These are phyloP conservation scores for Geranomyces michiganensis DNA, from an alignment of 192 early-diverging fungal species.

Conservation along the genomic window DNA sequence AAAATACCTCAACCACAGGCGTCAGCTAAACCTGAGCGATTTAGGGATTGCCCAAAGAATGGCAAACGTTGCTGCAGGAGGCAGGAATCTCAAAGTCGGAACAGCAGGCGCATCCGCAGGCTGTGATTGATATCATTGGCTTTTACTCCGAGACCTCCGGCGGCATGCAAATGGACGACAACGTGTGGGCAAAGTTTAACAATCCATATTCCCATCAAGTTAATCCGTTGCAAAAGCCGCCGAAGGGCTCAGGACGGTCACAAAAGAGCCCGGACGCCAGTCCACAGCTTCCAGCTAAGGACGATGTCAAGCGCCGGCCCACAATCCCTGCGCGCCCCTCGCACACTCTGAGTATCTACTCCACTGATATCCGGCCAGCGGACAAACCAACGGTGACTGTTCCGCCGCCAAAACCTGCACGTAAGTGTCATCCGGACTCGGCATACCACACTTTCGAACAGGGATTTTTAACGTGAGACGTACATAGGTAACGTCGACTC, in stretches of 20 bases:
- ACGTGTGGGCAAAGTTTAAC: slow-evolving; percentile 45
- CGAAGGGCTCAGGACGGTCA: not conserved
- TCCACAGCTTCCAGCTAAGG: slow-evolving; percentile 19
- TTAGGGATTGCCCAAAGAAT: slow-evolving; percentile 91
- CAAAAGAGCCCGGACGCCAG: slow-evolving; percentile 23
- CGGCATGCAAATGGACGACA: slow-evolving; percentile 22
- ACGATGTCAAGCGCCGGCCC: slow-evolving; percentile 42
- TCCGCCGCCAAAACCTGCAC: slow-evolving; percentile 39
- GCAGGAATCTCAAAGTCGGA: slow-evolving; percentile 94
- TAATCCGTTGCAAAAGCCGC: slow-evolving; percentile 12
- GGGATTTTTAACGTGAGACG: not conserved
- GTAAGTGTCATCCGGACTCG: slow-evolving; percentile 11
- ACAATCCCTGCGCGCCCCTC: slow-evolving; percentile 55
- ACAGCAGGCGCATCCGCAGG: slow-evolving; percentile 89
- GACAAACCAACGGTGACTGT: slow-evolving; percentile 13
- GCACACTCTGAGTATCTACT: slow-evolving; percentile 60
- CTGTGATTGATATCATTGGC: slow-evolving; percentile 56
- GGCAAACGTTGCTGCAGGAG: slow-evolving; percentile 88
- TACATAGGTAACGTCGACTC: slow-evolving; percentile 1
- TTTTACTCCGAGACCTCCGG: slow-evolving; percentile 46
- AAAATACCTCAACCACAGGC: not conserved
- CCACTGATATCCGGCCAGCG: slow-evolving; percentile 55
- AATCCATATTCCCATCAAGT: slow-evolving; percentile 36
- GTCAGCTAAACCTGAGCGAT: not conserved
- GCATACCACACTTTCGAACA: not conserved